Evolutionary conservation across 73 alveolate genomes (phyloP), one percentile per base, ranked within the genome.

Genomic region (Breviolum minutum): DNA sequence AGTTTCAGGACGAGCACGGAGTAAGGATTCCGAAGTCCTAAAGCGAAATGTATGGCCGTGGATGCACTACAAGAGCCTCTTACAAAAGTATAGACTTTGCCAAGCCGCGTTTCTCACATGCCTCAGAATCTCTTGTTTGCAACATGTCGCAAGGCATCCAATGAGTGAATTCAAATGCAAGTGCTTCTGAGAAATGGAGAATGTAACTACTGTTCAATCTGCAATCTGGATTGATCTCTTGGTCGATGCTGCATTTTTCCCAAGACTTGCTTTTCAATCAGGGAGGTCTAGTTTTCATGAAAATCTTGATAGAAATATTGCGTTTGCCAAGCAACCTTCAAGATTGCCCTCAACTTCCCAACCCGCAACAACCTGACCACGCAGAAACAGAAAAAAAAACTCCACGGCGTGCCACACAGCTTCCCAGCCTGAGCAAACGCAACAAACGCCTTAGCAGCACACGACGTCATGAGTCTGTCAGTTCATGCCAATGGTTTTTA

Each of bases 71-170:
- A 14, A 17, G 77, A 14, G 24, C 17, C 24, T 68, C 77, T 17
- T 22, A 14, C 71, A 13, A 30, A 5, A 27, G 30, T 27, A n/a
- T 27, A 14, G 66, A 54, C 54, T 40, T 54, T 54, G 40, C 93
- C 93, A 84, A 84, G 93, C 62, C 13, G 60, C 93, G 93, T 60
- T 84, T 84, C 61, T 84, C 93, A 84, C 73, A 84, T 10, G 93
- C 93, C 93, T 84, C 11, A 26, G 93, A 40, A 40, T 40, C 0
- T 40, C 54, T 40, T 40, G 54, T 40, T 40, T 40, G 54, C 54
- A 40, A 40, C 54, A 40, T 40, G 54, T 40, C 54, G 54, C 54
- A 40, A 40, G 54, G 54, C 54, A 40, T 40, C 54, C 54, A 40
- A 40, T 40, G 54, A 40, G 54, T 40, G 54, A 40, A 40, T 40